These are phyloP conservation scores for Metschnikowia rubicola DNA, from an alignment of 805 yeast species.

Conservation along the genomic window DNA sequence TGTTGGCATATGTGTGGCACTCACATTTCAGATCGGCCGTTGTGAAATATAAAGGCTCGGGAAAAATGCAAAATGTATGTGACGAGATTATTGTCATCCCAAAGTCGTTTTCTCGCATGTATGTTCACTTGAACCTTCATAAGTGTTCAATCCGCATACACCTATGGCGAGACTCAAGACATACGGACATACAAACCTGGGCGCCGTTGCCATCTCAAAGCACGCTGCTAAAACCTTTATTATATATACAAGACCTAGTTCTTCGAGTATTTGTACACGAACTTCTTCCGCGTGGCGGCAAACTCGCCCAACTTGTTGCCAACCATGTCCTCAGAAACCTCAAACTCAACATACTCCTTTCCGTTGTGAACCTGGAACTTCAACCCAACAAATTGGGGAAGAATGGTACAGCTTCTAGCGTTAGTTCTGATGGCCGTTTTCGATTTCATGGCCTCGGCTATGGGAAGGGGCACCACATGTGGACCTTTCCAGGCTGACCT, in stretches of 20 bases:
- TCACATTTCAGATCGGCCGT: no score
- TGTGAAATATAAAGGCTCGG: no score
- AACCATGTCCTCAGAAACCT: conserved; percentile 91
- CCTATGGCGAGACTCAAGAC: no score
- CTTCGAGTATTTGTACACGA: conserved; percentile 76
- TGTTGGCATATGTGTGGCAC: no score
- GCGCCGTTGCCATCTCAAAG: no score
- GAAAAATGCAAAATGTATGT: no score
- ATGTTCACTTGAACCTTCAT: no score
- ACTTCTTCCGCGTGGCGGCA: conserved; percentile 89
- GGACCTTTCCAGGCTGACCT: conserved; percentile 66
- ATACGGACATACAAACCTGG: no score
- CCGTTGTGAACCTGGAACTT: conserved; percentile 96
- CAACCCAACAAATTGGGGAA: conserved; percentile 94
- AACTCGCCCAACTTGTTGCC: conserved; percentile 94
- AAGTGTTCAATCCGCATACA: no score
- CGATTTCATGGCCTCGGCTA: conserved; percentile 74
- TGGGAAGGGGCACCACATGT: conserved; percentile 90
- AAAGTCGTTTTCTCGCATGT: no score
- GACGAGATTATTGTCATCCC: no score
- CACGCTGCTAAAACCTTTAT: conserved; percentile 2
- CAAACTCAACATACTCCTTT: conserved; percentile 84
- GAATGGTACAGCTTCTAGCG: conserved; percentile 89
- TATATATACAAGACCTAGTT: conserved; percentile 36
- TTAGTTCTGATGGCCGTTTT: conserved; percentile 92